Percentiles rank a stretch among this genome's conserved stretches.
These are phyloP conservation scores for Tulasnella calospora DNA, from an alignment of 768 basidiomycete genomes.

Conservation along the genomic window DNA sequence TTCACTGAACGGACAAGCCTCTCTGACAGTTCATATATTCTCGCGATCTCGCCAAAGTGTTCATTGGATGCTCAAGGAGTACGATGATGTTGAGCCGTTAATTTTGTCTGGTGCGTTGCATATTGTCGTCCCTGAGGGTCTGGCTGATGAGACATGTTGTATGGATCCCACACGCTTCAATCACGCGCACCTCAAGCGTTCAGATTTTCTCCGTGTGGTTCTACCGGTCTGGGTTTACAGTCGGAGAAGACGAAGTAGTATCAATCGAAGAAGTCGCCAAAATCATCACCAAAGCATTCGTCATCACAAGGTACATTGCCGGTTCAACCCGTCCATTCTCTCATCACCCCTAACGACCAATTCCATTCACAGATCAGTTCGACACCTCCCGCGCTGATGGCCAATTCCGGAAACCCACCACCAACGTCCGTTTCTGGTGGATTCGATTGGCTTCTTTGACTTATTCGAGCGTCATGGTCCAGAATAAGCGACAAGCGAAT, in stretches of 20 bases:
- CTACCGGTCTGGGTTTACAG: conserved; percentile 39
- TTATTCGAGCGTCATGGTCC: not conserved
- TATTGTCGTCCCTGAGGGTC: not conserved
- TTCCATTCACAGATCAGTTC: not conserved
- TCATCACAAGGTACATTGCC: conserved; percentile 60
- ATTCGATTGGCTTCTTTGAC: not conserved
- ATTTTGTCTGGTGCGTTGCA: conserved; percentile 72
- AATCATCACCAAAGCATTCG: conserved; percentile 77
- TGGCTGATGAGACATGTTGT: not conserved
- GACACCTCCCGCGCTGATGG: conserved; percentile 46
- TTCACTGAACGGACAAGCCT: conserved; percentile 86
- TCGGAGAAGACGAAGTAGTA: conserved; percentile 90
- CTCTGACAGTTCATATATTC: conserved; percentile 97
- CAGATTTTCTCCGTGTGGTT: not conserved
- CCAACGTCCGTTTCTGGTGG: conserved; percentile 51
- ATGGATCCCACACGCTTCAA: too few species aligned
- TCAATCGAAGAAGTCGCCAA: conserved; percentile 87
- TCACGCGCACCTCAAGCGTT: too few species aligned
- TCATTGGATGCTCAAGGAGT: conserved; percentile 91
- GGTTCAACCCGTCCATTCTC: not conserved
- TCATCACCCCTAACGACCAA: not conserved
- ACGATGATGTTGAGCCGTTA: conserved; percentile 87
- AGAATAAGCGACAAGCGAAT: not conserved
- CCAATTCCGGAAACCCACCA: conserved; percentile 74
- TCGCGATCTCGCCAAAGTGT: conserved; percentile 86